Evolutionary conservation across 495 filamentous ascomycete genomes (phyloP).

Genomic region (Aspergillus ellipticus): DNA sequence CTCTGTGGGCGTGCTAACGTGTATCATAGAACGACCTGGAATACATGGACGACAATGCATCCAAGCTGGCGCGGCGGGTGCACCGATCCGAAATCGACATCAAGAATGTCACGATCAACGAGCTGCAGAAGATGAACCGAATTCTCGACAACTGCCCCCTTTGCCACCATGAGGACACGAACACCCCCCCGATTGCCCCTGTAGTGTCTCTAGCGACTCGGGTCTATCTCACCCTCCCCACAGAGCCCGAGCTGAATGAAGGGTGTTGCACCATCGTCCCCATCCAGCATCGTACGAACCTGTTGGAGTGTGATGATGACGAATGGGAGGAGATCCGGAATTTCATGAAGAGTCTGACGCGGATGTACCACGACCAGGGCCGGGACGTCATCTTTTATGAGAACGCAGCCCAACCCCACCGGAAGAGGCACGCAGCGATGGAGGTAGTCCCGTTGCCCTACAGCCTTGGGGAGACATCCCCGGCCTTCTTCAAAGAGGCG

Average conservation of each 20-base stretch:
- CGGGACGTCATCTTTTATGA: conserved; percentile 96
- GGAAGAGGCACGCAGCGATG: conserved; percentile 81
- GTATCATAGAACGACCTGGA: conserved; percentile 71
- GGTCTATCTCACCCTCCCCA: conserved; percentile 83
- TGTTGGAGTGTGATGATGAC: conserved; percentile 96
- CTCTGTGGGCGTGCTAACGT: conserved; percentile 23
- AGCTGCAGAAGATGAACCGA: conserved; percentile 85
- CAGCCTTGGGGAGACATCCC: conserved; percentile 81
- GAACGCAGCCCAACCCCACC: conserved; percentile 78
- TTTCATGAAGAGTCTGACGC: conserved; percentile 95
- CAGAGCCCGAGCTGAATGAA: conserved; percentile 79
- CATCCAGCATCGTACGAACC: conserved; percentile 81
- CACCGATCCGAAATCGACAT: conserved; percentile 86
- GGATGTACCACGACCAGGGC: conserved; percentile 88
- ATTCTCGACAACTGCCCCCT: conserved; percentile 87
- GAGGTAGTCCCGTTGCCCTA: conserved; percentile 83
- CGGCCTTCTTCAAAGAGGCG: conserved; percentile 93
- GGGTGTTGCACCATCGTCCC: conserved; percentile 86
- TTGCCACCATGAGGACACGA: conserved; percentile 87
- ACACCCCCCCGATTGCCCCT: conserved; percentile 80
- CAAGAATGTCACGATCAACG: conserved; percentile 80
- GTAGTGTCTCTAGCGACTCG: conserved; percentile 86
- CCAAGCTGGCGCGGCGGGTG: conserved; percentile 83
- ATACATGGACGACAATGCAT: conserved; percentile 95
- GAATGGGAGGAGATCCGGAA: conserved; percentile 99